Percentiles rank a stretch among this genome's conserved stretches.
phyloP scores from a whole-genome alignment of 2,329 filamentous ascomycete genomes.

The Trichoderma atrobrunneum region DNA sequence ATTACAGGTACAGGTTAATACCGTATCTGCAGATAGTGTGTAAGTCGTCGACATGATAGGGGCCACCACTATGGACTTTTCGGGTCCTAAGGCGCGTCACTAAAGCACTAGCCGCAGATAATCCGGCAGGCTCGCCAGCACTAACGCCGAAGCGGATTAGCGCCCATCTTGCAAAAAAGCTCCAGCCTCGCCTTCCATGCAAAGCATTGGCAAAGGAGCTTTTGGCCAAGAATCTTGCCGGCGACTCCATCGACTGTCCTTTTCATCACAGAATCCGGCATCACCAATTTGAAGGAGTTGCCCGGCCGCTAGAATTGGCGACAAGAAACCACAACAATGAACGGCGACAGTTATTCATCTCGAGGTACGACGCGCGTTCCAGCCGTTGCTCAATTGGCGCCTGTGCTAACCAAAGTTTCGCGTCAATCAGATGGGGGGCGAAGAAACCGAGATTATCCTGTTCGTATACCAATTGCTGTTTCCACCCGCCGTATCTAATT shows the following conservation, averaged over 20 bases:
- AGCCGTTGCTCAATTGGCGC: background rate
- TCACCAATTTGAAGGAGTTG: slow-evolving; percentile 22
- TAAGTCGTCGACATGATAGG: background rate
- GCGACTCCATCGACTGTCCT: slow-evolving; percentile 29
- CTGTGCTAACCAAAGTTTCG: slow-evolving; percentile 27
- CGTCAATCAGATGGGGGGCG: slow-evolving; percentile 42
- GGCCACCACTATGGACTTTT: slow-evolving; percentile 1
- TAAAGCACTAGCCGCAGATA: slow-evolving; percentile 18
- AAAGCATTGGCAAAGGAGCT: slow-evolving; percentile 25
- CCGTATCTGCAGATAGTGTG: background rate
- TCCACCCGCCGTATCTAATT: slow-evolving; percentile 22
- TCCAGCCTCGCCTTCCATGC: slow-evolving; percentile 41
- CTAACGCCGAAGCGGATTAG: slow-evolving; percentile 28
- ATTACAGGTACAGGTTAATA: background rate
- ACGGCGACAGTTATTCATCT: slow-evolving; percentile 79
- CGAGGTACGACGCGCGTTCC: slow-evolving; percentile 59
- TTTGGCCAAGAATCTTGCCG: slow-evolving; percentile 29
- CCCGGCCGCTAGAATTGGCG: slow-evolving; percentile 19
- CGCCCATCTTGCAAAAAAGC: slow-evolving; percentile 39
- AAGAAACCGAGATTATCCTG: slow-evolving; percentile 55
- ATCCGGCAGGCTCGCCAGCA: slow-evolving; percentile 1
- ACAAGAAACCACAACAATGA: slow-evolving; percentile 55
- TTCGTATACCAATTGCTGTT: slow-evolving; percentile 35
- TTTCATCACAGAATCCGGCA: slow-evolving; percentile 22
- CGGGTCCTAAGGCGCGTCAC: background rate